phyloP scores from a whole-genome alignment of 495 filamentous ascomycete genomes.

The Penicillium robsamsonii region DNA sequence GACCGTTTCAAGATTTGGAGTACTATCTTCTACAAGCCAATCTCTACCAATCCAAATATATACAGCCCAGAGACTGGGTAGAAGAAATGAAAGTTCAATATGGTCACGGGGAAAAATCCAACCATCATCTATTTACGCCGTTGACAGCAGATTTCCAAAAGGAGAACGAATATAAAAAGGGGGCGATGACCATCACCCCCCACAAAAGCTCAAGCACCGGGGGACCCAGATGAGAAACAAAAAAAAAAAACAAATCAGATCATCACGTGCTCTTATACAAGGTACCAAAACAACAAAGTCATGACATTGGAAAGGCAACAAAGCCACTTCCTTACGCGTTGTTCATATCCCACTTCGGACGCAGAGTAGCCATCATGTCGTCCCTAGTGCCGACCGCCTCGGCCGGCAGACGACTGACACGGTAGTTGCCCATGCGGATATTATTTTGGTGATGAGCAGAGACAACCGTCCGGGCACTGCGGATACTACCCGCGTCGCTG shows the following conservation, averaged over 20 bases:
- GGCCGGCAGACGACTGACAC: conserved; percentile 79
- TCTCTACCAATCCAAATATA: conserved; percentile 3
- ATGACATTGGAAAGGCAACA: conserved; percentile 21
- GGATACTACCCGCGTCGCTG: conserved; percentile 88
- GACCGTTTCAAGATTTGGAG: not conserved
- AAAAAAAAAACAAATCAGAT: conserved; percentile 20
- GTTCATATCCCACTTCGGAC: conserved; percentile 74
- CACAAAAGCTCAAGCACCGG: conserved; percentile 1
- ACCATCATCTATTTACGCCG: conserved; percentile 32
- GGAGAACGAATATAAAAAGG: conserved; percentile 8
- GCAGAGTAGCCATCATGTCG: conserved; percentile 65
- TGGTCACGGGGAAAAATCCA: conserved; percentile 11
- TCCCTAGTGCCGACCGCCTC: conserved; percentile 80
- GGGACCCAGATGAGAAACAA: conserved; percentile 9
- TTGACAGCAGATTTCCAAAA: conserved; percentile 23
- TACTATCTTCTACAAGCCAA: not conserved
- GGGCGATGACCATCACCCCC: not conserved
- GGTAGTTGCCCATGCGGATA: conserved; percentile 85
- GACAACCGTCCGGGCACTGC: conserved; percentile 78
- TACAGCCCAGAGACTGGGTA: conserved; percentile 9
- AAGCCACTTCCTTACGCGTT: conserved; percentile 17
- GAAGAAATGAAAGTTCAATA: conserved; percentile 19
- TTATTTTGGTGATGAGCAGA: conserved; percentile 68
- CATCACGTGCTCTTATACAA: conserved; percentile 30
- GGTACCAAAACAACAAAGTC: conserved; percentile 37